phyloP scores from a whole-genome alignment of 345 rosid genomes.

The Brassica carinata region DNA sequence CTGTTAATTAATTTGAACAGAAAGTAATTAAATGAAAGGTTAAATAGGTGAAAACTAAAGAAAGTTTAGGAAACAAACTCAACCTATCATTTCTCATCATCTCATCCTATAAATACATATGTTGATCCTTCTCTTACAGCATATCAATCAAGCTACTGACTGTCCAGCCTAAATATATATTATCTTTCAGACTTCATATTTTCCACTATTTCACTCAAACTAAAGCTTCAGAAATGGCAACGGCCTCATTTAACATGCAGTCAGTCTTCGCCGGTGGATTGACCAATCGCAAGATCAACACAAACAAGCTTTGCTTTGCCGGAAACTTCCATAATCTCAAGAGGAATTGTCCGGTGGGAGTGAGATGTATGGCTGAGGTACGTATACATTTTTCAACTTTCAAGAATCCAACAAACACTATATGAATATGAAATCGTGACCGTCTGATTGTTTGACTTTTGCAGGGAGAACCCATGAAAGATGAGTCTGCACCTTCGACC shows the following conservation, averaged over 20 bases:
- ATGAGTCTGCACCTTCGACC: conserved; percentile 36
- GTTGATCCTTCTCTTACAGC: background rate
- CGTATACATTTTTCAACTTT: background rate
- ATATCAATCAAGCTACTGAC: conserved; percentile 28
- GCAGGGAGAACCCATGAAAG: conserved; percentile 26
- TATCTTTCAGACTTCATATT: background rate
- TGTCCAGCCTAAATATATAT: background rate
- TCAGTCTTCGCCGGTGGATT: conserved; percentile 44
- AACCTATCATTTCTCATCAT: conserved; percentile 23
- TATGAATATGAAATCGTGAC: background rate
- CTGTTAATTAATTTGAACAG: background rate
- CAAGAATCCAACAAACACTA: background rate
- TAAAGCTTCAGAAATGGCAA: conserved; percentile 43
- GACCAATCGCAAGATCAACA: conserved; percentile 28
- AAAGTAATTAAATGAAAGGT: background rate
- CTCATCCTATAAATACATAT: conserved; percentile 33
- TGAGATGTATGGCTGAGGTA: conserved; percentile 57
- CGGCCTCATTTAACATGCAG: conserved; percentile 44
- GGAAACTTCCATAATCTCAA: conserved; percentile 22
- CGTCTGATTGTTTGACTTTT: background rate
- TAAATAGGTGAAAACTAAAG: background rate
- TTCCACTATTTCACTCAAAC: background rate
- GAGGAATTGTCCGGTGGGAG: conserved; percentile 28
- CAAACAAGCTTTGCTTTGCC: conserved; percentile 30
- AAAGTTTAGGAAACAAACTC: conserved; percentile 29